These are phyloP conservation scores for Penicillium hordei DNA, from an alignment of 2,329 filamentous ascomycete species.

Conservation along the genomic window DNA sequence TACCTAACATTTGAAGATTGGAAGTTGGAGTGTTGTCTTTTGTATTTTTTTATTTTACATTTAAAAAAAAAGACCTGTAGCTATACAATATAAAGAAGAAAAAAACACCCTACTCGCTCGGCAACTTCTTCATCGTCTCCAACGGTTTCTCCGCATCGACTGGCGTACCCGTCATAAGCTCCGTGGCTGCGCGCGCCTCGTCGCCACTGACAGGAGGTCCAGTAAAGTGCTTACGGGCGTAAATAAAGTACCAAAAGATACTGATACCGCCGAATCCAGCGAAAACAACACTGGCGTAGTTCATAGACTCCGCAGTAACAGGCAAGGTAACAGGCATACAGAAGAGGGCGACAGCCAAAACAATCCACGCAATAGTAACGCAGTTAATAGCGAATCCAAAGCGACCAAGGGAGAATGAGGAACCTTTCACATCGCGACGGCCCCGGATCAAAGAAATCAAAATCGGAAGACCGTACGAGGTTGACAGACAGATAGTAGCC, in stretches of 20 bases:
- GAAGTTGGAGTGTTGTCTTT: neutral
- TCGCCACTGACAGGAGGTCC: constrained; percentile 50
- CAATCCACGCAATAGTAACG: constrained; percentile 68
- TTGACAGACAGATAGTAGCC: constrained; percentile 74
- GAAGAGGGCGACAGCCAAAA: constrained; percentile 68
- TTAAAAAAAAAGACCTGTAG: neutral
- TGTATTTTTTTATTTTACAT: neutral
- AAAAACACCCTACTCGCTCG: constrained; percentile 7
- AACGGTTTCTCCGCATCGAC: constrained; percentile 36
- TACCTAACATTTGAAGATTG: neutral
- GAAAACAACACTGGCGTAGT: constrained; percentile 67
- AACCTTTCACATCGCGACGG: constrained; percentile 64
- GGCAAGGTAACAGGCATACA: constrained; percentile 69
- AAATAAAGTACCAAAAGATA: constrained; percentile 62
- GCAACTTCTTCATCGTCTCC: constrained; percentile 22
- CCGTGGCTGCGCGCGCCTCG: constrained; percentile 28
- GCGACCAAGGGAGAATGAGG: constrained; percentile 66
- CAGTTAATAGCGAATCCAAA: constrained; percentile 70
- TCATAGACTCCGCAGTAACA: constrained; percentile 59
- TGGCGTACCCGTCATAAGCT: constrained; percentile 34
- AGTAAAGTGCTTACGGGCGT: constrained; percentile 63
- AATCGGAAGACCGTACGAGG: constrained; percentile 74
- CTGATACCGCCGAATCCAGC: constrained; percentile 62
- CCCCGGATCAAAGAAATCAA: constrained; percentile 67
- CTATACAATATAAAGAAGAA: constrained; percentile 6